Percentiles rank a stretch among this genome's conserved stretches.
Conservation (phyloP, 768 basidiomycete species). For the Lepiota venenata region DNA sequence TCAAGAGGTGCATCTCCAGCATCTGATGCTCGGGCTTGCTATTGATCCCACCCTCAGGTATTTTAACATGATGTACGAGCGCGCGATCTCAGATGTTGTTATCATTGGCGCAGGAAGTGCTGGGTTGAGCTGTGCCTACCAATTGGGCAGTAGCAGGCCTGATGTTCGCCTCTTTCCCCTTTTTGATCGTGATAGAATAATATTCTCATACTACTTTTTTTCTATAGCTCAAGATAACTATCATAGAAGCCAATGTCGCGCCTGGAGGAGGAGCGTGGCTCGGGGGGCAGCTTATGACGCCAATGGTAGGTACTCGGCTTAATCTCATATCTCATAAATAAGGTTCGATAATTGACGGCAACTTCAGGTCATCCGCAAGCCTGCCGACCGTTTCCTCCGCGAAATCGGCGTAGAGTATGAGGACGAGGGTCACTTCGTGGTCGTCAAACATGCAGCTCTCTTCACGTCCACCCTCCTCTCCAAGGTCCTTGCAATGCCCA, state of each 20-base stretch:
- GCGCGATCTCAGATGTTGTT: constrained; percentile 73
- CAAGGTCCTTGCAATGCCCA: constrained; percentile 64
- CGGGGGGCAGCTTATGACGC: constrained; percentile 75
- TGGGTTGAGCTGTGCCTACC: constrained; percentile 73
- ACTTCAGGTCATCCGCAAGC: constrained; percentile 69
- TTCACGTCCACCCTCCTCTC: constrained; percentile 78
- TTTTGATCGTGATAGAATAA: neutral
- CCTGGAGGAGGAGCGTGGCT: constrained; percentile 80
- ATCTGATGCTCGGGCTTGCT: neutral
- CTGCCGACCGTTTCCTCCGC: constrained; percentile 66
- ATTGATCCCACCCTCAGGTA: constrained; percentile 39
- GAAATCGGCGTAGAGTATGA: constrained; percentile 73
- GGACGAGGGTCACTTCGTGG: constrained; percentile 73
- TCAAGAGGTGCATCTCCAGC: constrained; percentile 48
- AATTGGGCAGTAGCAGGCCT: constrained; percentile 62
- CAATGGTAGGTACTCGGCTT: constrained; percentile 48
- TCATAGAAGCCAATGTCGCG: constrained; percentile 77
- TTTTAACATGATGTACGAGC: constrained; percentile 70
- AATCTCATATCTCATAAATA: neutral
- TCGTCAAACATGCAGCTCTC: constrained; percentile 79
- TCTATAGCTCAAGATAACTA: constrained; percentile 43
- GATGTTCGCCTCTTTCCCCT: constrained; percentile 38
- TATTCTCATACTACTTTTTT: neutral
- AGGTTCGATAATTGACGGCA: neutral
- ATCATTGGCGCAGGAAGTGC: constrained; percentile 72